Percentiles rank a stretch among this genome's conserved stretches.
Evolutionary conservation across 352 stramenopile species (phyloP).

Genomic region (Pythium phragmitis): DNA sequence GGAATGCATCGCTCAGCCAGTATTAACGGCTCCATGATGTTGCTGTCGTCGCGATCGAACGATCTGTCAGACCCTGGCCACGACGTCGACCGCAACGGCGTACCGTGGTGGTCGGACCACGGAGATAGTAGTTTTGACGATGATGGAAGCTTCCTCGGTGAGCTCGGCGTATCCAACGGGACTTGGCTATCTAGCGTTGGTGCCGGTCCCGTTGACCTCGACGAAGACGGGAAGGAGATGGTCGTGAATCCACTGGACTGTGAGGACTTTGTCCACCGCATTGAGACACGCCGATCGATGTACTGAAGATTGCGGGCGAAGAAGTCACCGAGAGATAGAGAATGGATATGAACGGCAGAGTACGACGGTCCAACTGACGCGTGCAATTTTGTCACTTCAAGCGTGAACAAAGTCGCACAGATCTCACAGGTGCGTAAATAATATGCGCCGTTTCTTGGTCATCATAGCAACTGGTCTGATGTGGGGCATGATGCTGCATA

Average conservation of each 20-base stretch:
- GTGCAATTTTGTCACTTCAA: too few species aligned
- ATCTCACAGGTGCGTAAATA: too few species aligned
- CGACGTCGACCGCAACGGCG: background rate
- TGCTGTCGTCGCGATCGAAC: constrained; percentile 12
- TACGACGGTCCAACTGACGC: too few species aligned
- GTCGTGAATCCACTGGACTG: constrained; percentile 23
- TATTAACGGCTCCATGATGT: constrained; percentile 24
- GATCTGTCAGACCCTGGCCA: constrained; percentile 3
- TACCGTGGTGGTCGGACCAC: background rate
- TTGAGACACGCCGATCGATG: constrained; percentile 16
- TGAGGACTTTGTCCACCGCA: constrained; percentile 19
- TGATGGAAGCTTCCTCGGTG: constrained; percentile 10
- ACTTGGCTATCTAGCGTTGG: constrained; percentile 7
- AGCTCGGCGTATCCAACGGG: background rate
- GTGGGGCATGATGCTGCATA: too few species aligned
- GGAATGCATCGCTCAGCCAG: constrained; percentile 10
- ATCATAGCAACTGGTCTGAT: too few species aligned
- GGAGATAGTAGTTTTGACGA: background rate
- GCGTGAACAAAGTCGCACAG: too few species aligned
- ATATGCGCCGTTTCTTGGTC: too few species aligned
- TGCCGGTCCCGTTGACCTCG: background rate
- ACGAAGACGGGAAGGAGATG: constrained; percentile 2
- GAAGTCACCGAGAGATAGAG: too few species aligned
- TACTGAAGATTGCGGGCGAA: background rate
- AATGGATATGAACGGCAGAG: too few species aligned